Conservation (phyloP, 352 stramenopile genomes). For the Globisporangium nagaii region DNA sequence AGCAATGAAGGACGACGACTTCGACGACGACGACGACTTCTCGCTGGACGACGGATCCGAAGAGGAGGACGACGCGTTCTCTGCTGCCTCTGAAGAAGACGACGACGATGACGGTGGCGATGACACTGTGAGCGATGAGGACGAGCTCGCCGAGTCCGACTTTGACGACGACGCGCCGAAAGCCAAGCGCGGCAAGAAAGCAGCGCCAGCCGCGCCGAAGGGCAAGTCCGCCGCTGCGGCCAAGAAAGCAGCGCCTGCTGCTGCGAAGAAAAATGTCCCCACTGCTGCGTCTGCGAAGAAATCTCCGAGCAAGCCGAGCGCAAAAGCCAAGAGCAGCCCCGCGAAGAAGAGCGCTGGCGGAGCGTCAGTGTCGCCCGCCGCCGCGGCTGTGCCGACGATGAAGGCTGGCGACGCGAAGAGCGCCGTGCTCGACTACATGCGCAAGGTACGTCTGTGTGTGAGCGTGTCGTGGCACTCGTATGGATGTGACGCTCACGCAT, state of each 20-base stretch:
- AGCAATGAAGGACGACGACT: conserved; percentile 20
- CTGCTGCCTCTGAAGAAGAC: conserved; percentile 15
- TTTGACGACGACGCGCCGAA: conserved; percentile 30
- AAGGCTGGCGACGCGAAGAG: conserved; percentile 37
- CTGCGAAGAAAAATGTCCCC: conserved; percentile 6
- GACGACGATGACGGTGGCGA: conserved; percentile 29
- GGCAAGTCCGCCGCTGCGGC: conserved; percentile 6
- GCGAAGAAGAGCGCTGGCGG: conserved; percentile 1
- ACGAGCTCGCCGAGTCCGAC: conserved; percentile 29
- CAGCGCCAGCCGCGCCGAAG: conserved; percentile 3
- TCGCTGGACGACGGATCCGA: conserved; percentile 46
- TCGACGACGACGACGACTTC: conserved; percentile 54
- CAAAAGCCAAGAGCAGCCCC: conserved; percentile 21
- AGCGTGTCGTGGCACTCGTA: not conserved
- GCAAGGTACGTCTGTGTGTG: conserved; percentile 27
- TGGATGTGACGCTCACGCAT: too few species aligned
- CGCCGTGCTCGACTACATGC: conserved; percentile 70
- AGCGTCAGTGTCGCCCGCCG: not conserved
- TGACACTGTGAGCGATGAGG: conserved; percentile 16
- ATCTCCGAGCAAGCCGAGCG: conserved; percentile 4
- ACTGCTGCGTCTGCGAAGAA: conserved; percentile 2
- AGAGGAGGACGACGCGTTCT: conserved; percentile 32
- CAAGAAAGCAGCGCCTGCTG: conserved; percentile 15
- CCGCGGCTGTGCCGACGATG: conserved; percentile 16
- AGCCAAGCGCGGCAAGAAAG: conserved; percentile 17